Percentiles rank a stretch among this genome's conserved stretches.
These are phyloP conservation scores for Bipolaris victoriae DNA, from an alignment of 2,329 filamentous ascomycete genomes.

Conservation along the genomic window DNA sequence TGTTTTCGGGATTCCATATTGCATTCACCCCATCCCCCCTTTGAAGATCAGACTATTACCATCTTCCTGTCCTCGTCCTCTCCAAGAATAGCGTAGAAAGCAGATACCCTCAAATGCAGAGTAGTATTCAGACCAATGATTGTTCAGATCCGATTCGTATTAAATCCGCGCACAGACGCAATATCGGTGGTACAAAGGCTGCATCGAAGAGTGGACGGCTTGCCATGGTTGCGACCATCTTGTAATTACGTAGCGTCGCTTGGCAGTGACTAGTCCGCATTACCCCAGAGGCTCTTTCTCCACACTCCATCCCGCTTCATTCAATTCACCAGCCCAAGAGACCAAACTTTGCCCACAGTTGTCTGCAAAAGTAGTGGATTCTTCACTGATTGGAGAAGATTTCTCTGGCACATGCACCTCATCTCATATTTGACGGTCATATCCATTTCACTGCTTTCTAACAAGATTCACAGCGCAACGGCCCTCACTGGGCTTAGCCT, in stretches of 20 bases:
- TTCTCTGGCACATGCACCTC: no score
- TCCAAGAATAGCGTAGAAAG: no score
- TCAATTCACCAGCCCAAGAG: neutral
- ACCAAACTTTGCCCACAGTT: neutral
- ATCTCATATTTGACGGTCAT: no score
- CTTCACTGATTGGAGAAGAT: accelerated
- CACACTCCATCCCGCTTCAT: conserved; percentile 8
- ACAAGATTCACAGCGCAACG: conserved; percentile 4
- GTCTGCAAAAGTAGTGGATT: neutral
- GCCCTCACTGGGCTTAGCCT: neutral
- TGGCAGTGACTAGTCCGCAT: conserved; percentile 13
- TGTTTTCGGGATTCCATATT: no score
- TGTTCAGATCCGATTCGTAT: no score
- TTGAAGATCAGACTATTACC: no score
- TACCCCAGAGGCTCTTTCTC: conserved; percentile 16
- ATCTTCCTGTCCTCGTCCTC: no score
- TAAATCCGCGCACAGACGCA: neutral
- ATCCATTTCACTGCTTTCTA: neutral
- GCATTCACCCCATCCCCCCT: no score
- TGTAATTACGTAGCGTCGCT: conserved; percentile 4
- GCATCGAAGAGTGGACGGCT: neutral
- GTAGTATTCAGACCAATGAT: no score
- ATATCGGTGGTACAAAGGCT: neutral
- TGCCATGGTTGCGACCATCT: neutral
- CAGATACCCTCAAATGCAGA: no score